Base-by-base conservation (phyloP, 345 rosid species). In the Rhodamnia argentea region DNA sequence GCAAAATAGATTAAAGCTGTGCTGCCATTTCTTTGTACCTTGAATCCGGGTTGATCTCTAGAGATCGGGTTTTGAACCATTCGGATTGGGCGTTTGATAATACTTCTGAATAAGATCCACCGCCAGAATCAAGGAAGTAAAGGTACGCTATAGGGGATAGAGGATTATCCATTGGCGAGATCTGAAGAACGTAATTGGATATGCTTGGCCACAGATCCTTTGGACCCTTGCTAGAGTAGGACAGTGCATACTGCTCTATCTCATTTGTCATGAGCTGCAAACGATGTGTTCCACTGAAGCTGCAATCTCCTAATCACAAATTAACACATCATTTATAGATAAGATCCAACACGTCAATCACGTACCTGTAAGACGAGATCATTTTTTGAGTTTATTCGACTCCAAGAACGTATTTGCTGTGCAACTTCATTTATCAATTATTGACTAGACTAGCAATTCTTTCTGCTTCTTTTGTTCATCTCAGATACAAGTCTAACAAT, bases 101-200 rank as follows among this genome's bases (percentile, higher is more conserved):
- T 84, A 95, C 94, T 86, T 95, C 91, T 4, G 98, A 97, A 60
- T 95, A 96, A 14, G 99, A 94, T 29, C 98, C 98, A 76, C 98
- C 99, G 0, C 99, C 99, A 29, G 98, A 97, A 91, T 97, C 99
- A 26, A 97, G 93, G 85, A 96, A 93, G 90, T 96, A 97, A 81
- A 97, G 89, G 88, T 91, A 91, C 58, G 88, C 90, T 50, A 93
- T 85, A 1, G 91, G 90, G 29, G 86, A 85, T 55, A 75, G 57
- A 5, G 93, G 89, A 86, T 87, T 86, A 58, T 90, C 83, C 2
- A 89, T 88, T 55, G 94, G 88, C 57, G 92, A 91, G 83, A 95
- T 84, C 24, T 85, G 86, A 84, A 94, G 89, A 55, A 92, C 94
- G 55, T 94, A 95, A 89, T 96, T 97, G 84, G 98, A 96, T 83